Percentiles rank a stretch among this genome's conserved stretches.
Evolutionary conservation across 306 rosid species (phyloP).

Genomic region (Begonia peltatifolia): DNA sequence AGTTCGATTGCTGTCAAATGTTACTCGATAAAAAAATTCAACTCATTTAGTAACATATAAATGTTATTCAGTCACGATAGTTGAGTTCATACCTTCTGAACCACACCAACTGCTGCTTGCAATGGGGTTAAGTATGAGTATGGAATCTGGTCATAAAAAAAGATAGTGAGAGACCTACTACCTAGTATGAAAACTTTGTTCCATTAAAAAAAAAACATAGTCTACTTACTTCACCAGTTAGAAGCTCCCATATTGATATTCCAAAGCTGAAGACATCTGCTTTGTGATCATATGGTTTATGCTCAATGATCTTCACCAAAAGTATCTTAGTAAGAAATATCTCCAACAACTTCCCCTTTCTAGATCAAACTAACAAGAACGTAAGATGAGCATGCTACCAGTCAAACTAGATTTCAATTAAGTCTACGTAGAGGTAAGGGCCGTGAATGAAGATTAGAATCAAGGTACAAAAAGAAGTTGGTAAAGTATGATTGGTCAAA

Average conservation of each 20-base stretch:
- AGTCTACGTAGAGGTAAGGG: background rate
- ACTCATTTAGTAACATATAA: no score
- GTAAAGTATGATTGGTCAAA: background rate
- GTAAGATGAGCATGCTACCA: background rate
- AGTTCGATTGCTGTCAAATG: no score
- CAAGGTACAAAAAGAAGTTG: conserved; percentile 1
- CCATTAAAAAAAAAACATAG: background rate
- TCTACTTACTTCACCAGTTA: conserved; percentile 77
- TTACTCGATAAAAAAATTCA: no score
- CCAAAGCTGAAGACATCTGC: conserved; percentile 98
- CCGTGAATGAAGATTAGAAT: no score
- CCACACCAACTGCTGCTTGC: conserved; percentile 99
- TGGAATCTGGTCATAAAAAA: conserved; percentile 50
- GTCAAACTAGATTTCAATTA: background rate
- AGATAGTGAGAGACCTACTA: background rate
- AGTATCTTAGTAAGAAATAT: conserved; percentile 5
- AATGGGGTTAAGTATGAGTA: conserved; percentile 76
- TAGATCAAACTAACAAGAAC: background rate
- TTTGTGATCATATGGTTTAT: conserved; percentile 92
- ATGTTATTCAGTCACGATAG: no score
- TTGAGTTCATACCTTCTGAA: conserved; percentile 57
- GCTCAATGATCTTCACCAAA: conserved; percentile 81
- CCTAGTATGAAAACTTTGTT: background rate
- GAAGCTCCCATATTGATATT: conserved; percentile 91
- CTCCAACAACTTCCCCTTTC: background rate